Conservation (phyloP, 2,329 filamentous ascomycete species). For the Ophiostoma ips region DNA sequence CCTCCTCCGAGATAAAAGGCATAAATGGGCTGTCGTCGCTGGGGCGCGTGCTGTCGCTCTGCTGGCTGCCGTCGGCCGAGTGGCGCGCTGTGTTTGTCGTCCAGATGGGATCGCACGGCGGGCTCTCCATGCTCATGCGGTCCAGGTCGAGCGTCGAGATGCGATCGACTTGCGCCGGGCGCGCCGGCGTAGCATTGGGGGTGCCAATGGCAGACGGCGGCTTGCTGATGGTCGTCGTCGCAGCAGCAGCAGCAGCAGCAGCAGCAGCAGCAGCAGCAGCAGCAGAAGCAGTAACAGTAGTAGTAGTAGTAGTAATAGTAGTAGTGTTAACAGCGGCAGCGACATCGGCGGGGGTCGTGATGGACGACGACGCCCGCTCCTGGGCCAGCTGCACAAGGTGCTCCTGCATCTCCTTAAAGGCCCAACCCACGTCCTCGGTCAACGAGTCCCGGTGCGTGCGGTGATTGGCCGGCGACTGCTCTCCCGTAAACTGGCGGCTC, state of each 20-base stretch:
- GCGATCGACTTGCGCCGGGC: constrained; percentile 21
- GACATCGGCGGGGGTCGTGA: too few species aligned
- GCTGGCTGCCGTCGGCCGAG: constrained; percentile 11
- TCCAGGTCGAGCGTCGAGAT: constrained; percentile 22
- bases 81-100: constrained; percentile 16
- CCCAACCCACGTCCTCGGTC: constrained; percentile 52
- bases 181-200: neutral
- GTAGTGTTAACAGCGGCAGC: too few species aligned
- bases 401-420: constrained; percentile 66
- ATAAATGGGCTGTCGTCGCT: constrained; percentile 21
- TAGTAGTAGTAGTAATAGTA: too few species aligned
- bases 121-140: constrained; percentile 23
- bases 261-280: too few species aligned
- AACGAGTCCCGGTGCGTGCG: constrained; percentile 43
- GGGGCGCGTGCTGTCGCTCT: constrained; percentile 13
- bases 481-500: constrained; percentile 10
- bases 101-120: constrained; percentile 22
- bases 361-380: constrained; percentile 17
- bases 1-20: constrained; percentile 20
- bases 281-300: too few species aligned
- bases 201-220: neutral
- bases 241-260: too few species aligned
- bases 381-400: constrained; percentile 54
- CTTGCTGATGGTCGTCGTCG: neutral
- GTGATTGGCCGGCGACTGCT: constrained; percentile 1